Conservation (phyloP, 495 filamentous ascomycete genomes). For the Penicillium waksmanii region DNA sequence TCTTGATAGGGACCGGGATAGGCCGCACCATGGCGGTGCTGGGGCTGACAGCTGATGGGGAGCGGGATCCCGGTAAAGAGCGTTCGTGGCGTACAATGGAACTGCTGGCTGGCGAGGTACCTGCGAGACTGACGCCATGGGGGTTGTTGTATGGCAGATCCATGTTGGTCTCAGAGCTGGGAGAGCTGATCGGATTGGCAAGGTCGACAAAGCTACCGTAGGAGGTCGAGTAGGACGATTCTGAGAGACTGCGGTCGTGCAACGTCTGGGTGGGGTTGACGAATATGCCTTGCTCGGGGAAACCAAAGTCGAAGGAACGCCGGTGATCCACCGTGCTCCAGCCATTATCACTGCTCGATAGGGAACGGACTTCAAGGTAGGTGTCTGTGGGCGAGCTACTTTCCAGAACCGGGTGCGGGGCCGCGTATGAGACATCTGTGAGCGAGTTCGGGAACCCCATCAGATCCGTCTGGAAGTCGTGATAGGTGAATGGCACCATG, state of each 20-base stretch:
- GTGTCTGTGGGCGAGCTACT: slow-evolving; percentile 83
- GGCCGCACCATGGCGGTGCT: slow-evolving; percentile 61
- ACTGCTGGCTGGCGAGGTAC: slow-evolving; percentile 43
- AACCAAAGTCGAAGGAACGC: slow-evolving; percentile 56
- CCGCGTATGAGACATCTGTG: slow-evolving; percentile 54
- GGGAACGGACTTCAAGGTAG: slow-evolving; percentile 79
- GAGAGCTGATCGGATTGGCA: slow-evolving; percentile 69
- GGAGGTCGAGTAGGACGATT: slow-evolving; percentile 75
- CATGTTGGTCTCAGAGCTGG: slow-evolving; percentile 65
- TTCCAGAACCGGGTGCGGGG: slow-evolving; percentile 53
- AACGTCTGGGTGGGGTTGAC: slow-evolving; percentile 87
- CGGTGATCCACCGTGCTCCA: slow-evolving; percentile 76
- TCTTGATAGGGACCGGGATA: slow-evolving; percentile 69
- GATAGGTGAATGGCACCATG: slow-evolving; percentile 72
- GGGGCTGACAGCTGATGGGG: slow-evolving; percentile 64
- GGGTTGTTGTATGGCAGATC: slow-evolving; percentile 57
- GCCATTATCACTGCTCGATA: slow-evolving; percentile 82
- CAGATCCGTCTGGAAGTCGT: slow-evolving; percentile 67
- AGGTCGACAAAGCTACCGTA: slow-evolving; percentile 85
- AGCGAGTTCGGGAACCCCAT: slow-evolving; percentile 60
- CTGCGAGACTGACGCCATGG: slow-evolving; percentile 39
- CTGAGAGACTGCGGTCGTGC: slow-evolving; percentile 81
- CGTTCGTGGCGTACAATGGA: slow-evolving; percentile 41
- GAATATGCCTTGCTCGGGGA: slow-evolving; percentile 62
- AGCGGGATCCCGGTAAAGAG: slow-evolving; percentile 49